Percentiles rank a stretch among this genome's conserved stretches.
These are phyloP conservation scores for Labyrinthula sp. DNA, from an alignment of 352 stramenopile genomes.

Conservation along the genomic window DNA sequence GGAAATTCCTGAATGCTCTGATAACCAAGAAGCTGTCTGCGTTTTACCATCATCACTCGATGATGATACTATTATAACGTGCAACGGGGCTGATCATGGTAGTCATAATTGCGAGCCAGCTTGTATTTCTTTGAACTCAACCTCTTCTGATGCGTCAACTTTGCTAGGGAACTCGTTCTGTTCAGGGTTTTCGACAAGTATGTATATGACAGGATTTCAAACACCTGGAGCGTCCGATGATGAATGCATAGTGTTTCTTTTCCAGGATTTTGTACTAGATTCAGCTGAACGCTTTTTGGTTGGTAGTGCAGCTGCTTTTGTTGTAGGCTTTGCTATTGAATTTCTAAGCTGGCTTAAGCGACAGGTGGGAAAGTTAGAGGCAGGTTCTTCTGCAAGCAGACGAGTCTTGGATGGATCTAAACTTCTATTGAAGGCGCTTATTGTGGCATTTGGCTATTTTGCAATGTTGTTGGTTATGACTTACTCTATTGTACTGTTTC, in stretches of 20 bases:
- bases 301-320: conserved; percentile 9
- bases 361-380: no score
- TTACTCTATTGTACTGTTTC: conserved; percentile 16
- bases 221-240: conserved; percentile 2
- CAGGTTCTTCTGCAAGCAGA: no score
- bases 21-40: no score
- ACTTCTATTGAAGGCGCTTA: conserved; percentile 2
- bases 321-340: conserved; percentile 7
- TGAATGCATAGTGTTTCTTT: conserved; percentile 18
- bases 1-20: conserved; percentile 2
- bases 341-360: no score
- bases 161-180: no score
- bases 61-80: no score
- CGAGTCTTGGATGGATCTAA: no score
- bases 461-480: conserved; percentile 28
- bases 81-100: no score
- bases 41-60: no score
- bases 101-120: no score
- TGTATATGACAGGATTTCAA: conserved; percentile 22
- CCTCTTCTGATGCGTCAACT: no score
- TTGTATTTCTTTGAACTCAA: no score
- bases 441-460: conserved; percentile 16
- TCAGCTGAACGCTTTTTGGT: conserved; percentile 12
- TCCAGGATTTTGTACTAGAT: conserved; percentile 7
- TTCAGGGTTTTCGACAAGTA: conserved; percentile 9